These are phyloP conservation scores for Tuctoria greenei DNA, from an alignment of 176 grass and related monocot species.

Conservation along the genomic window DNA sequence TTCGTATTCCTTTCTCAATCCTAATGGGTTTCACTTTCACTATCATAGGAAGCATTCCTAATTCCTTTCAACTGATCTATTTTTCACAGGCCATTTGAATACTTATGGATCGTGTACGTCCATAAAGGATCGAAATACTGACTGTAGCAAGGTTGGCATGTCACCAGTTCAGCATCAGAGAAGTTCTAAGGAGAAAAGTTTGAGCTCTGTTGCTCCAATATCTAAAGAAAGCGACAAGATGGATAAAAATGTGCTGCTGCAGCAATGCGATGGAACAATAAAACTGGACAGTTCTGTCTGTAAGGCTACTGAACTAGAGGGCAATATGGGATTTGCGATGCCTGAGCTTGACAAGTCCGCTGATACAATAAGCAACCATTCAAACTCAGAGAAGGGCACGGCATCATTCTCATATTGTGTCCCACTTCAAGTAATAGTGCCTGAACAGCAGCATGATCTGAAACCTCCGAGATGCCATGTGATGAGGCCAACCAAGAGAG, in stretches of 20 bases:
- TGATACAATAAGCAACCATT: slow-evolving; percentile 51
- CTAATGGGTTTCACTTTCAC: not conserved
- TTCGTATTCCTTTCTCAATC: slow-evolving; percentile 31
- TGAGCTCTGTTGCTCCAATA: slow-evolving; percentile 23
- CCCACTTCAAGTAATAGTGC: slow-evolving; percentile 41
- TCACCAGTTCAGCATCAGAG: slow-evolving; percentile 30
- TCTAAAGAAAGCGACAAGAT: slow-evolving; percentile 21
- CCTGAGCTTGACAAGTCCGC: slow-evolving; percentile 46
- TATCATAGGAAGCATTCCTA: slow-evolving; percentile 20
- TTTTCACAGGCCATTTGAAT: slow-evolving; percentile 49
- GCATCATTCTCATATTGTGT: slow-evolving; percentile 33
- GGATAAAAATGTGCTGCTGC: slow-evolving; percentile 20
- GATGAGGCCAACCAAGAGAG: slow-evolving; percentile 61
- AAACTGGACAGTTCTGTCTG: slow-evolving; percentile 34
- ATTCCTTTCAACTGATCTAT: slow-evolving; percentile 32
- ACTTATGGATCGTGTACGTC: slow-evolving; percentile 45
- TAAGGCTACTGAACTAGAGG: slow-evolving; percentile 35
- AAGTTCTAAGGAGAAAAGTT: slow-evolving; percentile 48
- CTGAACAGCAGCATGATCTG: slow-evolving; percentile 36
- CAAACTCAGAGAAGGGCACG: slow-evolving; percentile 43
- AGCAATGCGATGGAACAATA: slow-evolving; percentile 31
- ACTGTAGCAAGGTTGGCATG: slow-evolving; percentile 31
- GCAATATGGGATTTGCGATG: slow-evolving; percentile 6
- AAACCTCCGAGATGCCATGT: slow-evolving; percentile 37
- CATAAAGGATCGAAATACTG: slow-evolving; percentile 40